Percentiles rank a stretch among this genome's conserved stretches.
These are phyloP conservation scores for Sindora glabra DNA, from an alignment of 306 rosid species.

Conservation along the genomic window DNA sequence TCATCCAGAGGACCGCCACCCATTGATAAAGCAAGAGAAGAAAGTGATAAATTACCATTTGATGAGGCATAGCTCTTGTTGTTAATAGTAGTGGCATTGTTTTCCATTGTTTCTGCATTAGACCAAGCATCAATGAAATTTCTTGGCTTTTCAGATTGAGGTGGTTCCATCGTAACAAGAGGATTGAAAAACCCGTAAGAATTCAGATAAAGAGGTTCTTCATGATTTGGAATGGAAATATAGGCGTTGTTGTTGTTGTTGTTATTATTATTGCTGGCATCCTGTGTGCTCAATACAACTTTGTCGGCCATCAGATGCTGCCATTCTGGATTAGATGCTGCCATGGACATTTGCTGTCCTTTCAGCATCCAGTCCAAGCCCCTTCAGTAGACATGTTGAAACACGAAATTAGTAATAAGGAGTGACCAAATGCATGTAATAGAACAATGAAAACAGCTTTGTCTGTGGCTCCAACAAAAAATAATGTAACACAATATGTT, in stretches of 20 bases:
- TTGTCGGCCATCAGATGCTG: conserved; percentile 39
- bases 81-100: conserved; percentile 10
- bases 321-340: conserved; percentile 43
- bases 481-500: too few relatives aligned
- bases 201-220: conserved; percentile 37
- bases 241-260: too few relatives aligned
- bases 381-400: conserved; percentile 25
- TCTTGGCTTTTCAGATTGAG: conserved; percentile 35
- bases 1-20: conserved; percentile 27
- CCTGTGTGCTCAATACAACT: conserved; percentile 25
- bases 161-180: conserved; percentile 23
- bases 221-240: conserved; percentile 2
- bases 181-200: conserved; percentile 33
- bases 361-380: conserved; percentile 60
- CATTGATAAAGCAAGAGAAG: conserved; percentile 62
- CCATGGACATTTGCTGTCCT: conserved; percentile 36
- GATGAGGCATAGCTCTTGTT: conserved; percentile 27
- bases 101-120: conserved; percentile 20
- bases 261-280: too few relatives aligned
- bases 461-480: neutral
- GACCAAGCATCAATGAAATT: conserved; percentile 76
- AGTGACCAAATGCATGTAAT: neutral
- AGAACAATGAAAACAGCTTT: neutral
- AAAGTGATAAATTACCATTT: conserved; percentile 36
- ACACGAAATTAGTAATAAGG: neutral